These are phyloP conservation scores for Calonectria crousiana DNA, from an alignment of 2,329 filamentous ascomycete species.

Conservation along the genomic window DNA sequence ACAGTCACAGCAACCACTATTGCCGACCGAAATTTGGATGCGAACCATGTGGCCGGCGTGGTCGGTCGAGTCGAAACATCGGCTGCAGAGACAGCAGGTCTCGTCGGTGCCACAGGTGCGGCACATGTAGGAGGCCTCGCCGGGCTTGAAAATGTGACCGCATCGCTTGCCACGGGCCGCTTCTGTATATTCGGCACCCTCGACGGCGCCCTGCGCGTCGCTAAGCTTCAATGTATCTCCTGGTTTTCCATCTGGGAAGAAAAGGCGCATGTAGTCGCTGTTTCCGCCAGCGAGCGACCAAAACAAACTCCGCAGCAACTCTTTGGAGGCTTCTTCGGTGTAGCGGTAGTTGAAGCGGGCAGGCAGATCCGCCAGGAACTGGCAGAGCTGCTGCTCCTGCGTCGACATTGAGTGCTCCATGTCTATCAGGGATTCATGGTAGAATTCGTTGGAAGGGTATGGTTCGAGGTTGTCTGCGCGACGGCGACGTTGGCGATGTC, in stretches of 20 bases:
- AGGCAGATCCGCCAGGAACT: conserved; percentile 84
- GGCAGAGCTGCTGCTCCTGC: conserved; percentile 85
- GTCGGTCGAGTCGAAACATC: conserved; percentile 95
- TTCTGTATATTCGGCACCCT: conserved; percentile 94
- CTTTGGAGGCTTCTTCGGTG: conserved; percentile 74
- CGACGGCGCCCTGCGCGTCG: conserved; percentile 90
- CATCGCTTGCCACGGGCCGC: conserved; percentile 93
- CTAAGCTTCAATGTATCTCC: conserved; percentile 79
- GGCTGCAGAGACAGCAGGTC: conserved; percentile 93
- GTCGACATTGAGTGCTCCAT: conserved; percentile 71
- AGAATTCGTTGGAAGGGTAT: conserved; percentile 25
- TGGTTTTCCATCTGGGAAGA: conserved; percentile 84
- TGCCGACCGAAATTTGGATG: conserved; percentile 88
- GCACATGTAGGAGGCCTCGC: conserved; percentile 94
- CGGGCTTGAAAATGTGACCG: conserved; percentile 95
- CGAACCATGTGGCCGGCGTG: conserved; percentile 94
- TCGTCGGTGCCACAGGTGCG: conserved; percentile 95
- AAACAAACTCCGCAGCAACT: conserved; percentile 85
- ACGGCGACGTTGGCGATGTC: conserved; percentile 41
- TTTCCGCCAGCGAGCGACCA: conserved; percentile 84
- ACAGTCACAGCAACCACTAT: conserved; percentile 97
- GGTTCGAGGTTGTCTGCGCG: conserved; percentile 17
- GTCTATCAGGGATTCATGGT: conserved; percentile 46
- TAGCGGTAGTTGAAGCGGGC: conserved; percentile 81
- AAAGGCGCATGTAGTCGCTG: conserved; percentile 78